Conservation (phyloP, 2,329 filamentous ascomycete species). For the Cytospora leucostoma region DNA sequence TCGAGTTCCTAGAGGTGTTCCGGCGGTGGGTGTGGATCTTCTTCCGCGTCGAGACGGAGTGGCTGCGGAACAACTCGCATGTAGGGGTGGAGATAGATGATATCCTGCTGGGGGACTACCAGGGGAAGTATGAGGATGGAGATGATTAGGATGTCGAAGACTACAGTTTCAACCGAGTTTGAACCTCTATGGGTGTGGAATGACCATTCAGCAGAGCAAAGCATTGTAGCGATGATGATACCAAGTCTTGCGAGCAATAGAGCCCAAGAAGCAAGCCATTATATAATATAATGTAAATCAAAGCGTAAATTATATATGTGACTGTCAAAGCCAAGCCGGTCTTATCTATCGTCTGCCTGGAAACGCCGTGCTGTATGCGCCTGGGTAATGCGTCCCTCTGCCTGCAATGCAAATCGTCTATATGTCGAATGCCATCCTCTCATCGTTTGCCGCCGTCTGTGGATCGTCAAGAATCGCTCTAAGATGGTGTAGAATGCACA, state of each 20-base stretch:
- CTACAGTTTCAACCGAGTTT: background rate
- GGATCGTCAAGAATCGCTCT: background rate
- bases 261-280: background rate
- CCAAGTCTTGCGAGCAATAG: slow-evolving; percentile 14
- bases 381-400: background rate
- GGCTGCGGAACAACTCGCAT: slow-evolving; percentile 63
- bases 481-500: background rate
- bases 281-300: slow-evolving; percentile 9
- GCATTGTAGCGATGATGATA: slow-evolving; percentile 20
- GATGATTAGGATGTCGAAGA: slow-evolving; percentile 40
- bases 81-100: slow-evolving; percentile 64
- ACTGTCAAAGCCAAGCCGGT: background rate
- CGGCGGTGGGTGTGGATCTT: slow-evolving; percentile 97
- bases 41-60: slow-evolving; percentile 92
- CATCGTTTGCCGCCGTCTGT: background rate
- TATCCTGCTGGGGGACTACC: slow-evolving; percentile 73
- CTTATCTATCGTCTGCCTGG: slow-evolving; percentile 5
- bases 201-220: slow-evolving; percentile 13
- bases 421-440: background rate
- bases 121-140: slow-evolving; percentile 63
- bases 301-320: slow-evolving; percentile 5
- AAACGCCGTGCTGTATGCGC: slow-evolving; percentile 17
- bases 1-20: slow-evolving; percentile 84
- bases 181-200: slow-evolving; percentile 13
- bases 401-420: background rate